Evolutionary conservation across 768 basidiomycete species (phyloP).

Genomic region (Cystofilobasidium bisporidii): DNA sequence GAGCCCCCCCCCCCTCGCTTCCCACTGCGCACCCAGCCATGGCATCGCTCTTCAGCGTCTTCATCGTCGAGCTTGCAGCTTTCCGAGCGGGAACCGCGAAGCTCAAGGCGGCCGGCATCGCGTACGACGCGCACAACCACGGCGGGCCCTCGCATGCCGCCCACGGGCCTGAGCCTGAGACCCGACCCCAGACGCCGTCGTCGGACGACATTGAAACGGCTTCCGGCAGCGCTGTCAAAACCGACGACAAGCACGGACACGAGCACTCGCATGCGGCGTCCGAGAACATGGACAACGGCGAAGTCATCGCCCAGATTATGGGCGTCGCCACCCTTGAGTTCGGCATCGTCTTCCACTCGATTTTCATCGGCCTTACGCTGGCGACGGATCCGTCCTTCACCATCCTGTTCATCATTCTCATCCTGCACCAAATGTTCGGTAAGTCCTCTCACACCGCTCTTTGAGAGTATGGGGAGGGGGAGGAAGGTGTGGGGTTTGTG

Average conservation of each 20-base stretch:
- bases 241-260: not conserved
- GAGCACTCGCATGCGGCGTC: not conserved
- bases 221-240: not conserved
- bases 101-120: constrained; percentile 18
- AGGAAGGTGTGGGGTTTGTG: no score
- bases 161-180: constrained; percentile 10
- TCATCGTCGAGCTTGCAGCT: constrained; percentile 22
- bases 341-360: constrained; percentile 44
- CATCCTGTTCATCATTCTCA: constrained; percentile 74
- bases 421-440: constrained; percentile 67
- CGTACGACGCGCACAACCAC: constrained; percentile 24
- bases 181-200: not conserved
- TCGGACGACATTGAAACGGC: not conserved
- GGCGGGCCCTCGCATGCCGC: constrained; percentile 8
- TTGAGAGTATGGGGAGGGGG: no score
- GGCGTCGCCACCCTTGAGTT: constrained; percentile 90
- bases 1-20: constrained; percentile 69
- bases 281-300: not conserved
- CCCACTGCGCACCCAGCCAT: constrained; percentile 49
- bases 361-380: constrained; percentile 79
- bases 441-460: constrained; percentile 29
- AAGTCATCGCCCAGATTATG: constrained; percentile 50
- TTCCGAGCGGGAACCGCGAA: constrained; percentile 22
- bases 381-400: constrained; percentile 46
- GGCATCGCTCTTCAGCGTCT: constrained; percentile 48